Percentiles rank a stretch among this genome's conserved stretches.
Conservation (phyloP, 345 rosid genomes). For the Schrenkiella parvula region DNA sequence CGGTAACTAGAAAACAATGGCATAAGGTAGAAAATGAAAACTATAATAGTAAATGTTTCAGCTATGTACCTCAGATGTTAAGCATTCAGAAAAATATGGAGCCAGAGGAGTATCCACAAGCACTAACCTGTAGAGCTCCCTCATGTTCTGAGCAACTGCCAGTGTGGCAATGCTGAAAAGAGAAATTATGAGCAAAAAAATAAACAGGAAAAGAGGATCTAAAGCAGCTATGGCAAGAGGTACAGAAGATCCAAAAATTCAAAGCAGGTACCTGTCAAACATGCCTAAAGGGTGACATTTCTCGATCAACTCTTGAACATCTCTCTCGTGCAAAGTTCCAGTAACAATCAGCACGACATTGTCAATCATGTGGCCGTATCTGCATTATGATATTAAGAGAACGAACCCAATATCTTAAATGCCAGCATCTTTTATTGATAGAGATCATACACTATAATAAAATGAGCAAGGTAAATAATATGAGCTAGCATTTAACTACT, state of each 20-base stretch:
- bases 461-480: not conserved
- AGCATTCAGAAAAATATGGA: constrained; percentile 96
- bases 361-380: constrained; percentile 99
- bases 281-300: constrained; percentile 99
- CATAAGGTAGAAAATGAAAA: not conserved
- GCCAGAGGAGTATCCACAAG: constrained; percentile 98
- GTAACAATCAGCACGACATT: constrained; percentile 98
- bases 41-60: not conserved
- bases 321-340: constrained; percentile 98
- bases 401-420: constrained; percentile 1
- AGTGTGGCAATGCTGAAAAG: constrained; percentile 82
- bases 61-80: constrained; percentile 80
- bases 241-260: not conserved
- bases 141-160: constrained; percentile 98
- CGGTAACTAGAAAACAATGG: not conserved
- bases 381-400: constrained; percentile 23
- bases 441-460: not conserved
- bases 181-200: not conserved
- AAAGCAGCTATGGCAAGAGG: not conserved
- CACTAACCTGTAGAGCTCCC: constrained; percentile 95
- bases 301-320: constrained; percentile 93
- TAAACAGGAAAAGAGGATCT: not conserved
- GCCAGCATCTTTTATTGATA: not conserved
- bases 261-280: constrained; percentile 79
- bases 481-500: not conserved